Percentiles rank a stretch among this genome's conserved stretches.
Conservation (phyloP, 2,329 filamentous ascomycete genomes). For the Hypoxylon sp. region DNA sequence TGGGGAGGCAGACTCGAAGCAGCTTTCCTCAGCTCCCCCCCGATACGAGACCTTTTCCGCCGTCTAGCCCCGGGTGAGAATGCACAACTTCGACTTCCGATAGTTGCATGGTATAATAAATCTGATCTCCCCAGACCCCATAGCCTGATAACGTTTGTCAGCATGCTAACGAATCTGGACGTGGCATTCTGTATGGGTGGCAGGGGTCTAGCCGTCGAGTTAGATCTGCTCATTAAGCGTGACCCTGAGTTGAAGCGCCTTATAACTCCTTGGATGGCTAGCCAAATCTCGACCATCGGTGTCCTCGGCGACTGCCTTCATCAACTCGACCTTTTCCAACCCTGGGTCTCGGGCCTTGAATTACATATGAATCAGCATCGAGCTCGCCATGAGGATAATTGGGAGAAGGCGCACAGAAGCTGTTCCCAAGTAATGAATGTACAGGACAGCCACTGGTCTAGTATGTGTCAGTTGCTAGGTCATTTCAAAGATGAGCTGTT, state of each 20-base stretch:
- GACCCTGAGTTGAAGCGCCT: conserved; percentile 14
- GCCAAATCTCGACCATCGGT: conserved; percentile 18
- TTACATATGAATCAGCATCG: too few relatives aligned
- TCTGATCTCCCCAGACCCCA: not conserved
- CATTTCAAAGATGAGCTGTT: not conserved
- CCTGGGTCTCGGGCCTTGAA: conserved; percentile 10
- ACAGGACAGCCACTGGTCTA: not conserved
- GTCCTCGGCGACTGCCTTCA: conserved; percentile 15
- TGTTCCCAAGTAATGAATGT: not conserved
- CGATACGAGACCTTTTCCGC: conserved; percentile 12
- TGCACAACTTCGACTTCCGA: not conserved
- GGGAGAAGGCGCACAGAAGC: not conserved
- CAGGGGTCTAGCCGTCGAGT: conserved; percentile 7
- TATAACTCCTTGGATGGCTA: conserved; percentile 13
- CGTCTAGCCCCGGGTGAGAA: not conserved
- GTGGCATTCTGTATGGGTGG: not conserved
- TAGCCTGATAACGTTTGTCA: not conserved
- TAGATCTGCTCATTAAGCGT: conserved; percentile 18
- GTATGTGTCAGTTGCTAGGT: not conserved
- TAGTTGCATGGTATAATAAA: not conserved
- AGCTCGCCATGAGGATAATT: not conserved
- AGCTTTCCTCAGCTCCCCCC: conserved; percentile 12
- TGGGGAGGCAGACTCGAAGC: not conserved
- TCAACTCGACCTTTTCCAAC: conserved; percentile 5
- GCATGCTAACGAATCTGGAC: not conserved